Percentiles rank a stretch among this genome's conserved stretches.
Evolutionary conservation across 176 grass and related monocot species (phyloP).

Genomic region (Oryza rufipogon): DNA sequence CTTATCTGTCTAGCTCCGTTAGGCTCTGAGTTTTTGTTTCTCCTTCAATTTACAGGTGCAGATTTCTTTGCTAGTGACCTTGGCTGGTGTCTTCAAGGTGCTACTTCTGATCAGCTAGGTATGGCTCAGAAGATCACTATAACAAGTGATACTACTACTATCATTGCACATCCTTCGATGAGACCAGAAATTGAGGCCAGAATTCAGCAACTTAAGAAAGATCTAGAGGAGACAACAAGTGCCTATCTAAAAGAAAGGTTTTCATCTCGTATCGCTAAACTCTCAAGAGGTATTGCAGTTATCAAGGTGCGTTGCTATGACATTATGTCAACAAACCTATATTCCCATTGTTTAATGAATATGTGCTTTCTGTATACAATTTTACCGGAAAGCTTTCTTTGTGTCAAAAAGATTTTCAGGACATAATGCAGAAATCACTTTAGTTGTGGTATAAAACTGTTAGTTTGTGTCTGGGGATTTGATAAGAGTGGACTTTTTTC

Average conservation of each 20-base stretch:
- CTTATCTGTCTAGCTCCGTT: background rate
- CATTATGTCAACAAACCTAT: background rate
- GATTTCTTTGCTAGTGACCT: slow-evolving; percentile 97
- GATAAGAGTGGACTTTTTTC: slow-evolving; percentile 51
- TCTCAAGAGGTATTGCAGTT: slow-evolving; percentile 80
- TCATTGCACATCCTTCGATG: slow-evolving; percentile 85
- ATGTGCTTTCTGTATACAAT: background rate
- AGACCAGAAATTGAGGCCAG: slow-evolving; percentile 91
- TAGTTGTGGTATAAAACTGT: background rate
- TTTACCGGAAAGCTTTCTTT: background rate
- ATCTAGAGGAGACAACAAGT: slow-evolving; percentile 67
- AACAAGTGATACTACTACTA: slow-evolving; percentile 84
- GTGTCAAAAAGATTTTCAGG: slow-evolving; percentile 18
- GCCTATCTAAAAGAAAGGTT: slow-evolving; percentile 66
- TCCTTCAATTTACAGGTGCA: slow-evolving; percentile 64
- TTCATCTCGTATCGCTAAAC: slow-evolving; percentile 86
- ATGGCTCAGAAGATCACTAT: slow-evolving; percentile 86
- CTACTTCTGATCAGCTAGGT: slow-evolving; percentile 95
- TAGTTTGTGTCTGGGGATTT: slow-evolving; percentile 21
- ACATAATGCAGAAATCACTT: background rate
- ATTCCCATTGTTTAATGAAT: slow-evolving; percentile 9
- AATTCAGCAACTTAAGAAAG: slow-evolving; percentile 92
- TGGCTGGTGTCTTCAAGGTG: slow-evolving; percentile 62
- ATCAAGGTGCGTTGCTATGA: slow-evolving; percentile 66
- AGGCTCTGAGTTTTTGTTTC: slow-evolving; percentile 28